Percentiles rank a stretch among this genome's conserved stretches.
Evolutionary conservation across 306 rosid genomes (phyloP).

Genomic region (Dalbergia cochinchinensis): DNA sequence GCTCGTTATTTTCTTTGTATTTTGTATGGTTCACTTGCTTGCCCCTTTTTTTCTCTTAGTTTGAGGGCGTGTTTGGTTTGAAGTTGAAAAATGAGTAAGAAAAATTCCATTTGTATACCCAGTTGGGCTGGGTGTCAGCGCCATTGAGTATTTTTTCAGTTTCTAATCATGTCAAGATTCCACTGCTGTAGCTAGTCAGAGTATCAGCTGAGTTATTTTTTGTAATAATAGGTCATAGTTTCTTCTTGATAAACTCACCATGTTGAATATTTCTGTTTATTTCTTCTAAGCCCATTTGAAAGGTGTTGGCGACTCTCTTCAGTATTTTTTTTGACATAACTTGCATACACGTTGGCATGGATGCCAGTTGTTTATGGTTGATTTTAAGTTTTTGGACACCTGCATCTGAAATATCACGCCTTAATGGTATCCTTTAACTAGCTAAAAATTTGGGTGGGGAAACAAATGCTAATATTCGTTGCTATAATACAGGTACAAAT

Average conservation of each 20-base stretch:
- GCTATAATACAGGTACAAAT: slow-evolving; percentile 81
- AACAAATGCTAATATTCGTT: slow-evolving; percentile 38
- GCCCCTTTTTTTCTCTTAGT: slow-evolving; percentile 28
- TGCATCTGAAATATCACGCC: slow-evolving; percentile 12
- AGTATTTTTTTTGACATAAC: slow-evolving; percentile 7
- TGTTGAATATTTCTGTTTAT: not conserved
- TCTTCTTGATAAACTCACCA: slow-evolving; percentile 1
- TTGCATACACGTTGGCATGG: slow-evolving; percentile 25
- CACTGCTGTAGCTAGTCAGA: not conserved
- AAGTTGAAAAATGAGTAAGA: too few species aligned
- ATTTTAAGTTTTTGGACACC: slow-evolving; percentile 30
- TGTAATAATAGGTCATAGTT: not conserved
- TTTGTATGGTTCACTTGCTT: slow-evolving; percentile 12
- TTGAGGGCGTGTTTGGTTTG: not conserved
- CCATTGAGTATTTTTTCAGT: not conserved
- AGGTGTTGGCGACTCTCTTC: slow-evolving; percentile 34
- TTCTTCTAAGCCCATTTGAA: slow-evolving; percentile 20
- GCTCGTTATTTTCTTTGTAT: slow-evolving; percentile 32
- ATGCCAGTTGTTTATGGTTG: not conserved
- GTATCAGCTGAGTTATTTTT: slow-evolving; percentile 19
- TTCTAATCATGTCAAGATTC: slow-evolving; percentile 30
- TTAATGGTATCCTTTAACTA: not conserved
- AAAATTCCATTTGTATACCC: too few species aligned
- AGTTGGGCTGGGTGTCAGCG: too few species aligned
- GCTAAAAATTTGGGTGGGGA: slow-evolving; percentile 31